Conservation (phyloP, 169 alveolate genomes). For the Plasmodium falciparum region DNA sequence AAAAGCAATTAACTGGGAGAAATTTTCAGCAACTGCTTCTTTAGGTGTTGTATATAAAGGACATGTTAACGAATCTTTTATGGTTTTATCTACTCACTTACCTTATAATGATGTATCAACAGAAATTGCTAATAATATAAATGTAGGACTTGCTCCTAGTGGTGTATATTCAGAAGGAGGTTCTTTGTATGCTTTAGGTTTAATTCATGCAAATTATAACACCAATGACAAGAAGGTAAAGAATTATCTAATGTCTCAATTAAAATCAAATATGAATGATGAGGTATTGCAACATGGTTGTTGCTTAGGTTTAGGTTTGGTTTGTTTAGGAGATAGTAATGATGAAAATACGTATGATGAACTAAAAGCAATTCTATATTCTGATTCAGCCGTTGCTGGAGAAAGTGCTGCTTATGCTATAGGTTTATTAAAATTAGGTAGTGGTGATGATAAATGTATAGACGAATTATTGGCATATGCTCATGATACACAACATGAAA, state of each 20-base stretch:
- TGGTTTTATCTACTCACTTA: slow-evolving; percentile 58
- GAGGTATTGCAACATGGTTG: slow-evolving; percentile 96
- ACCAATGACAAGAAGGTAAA: slow-evolving; percentile 83
- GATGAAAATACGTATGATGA: slow-evolving; percentile 90
- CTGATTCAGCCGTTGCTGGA: slow-evolving; percentile 97
- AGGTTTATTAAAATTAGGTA: slow-evolving; percentile 94
- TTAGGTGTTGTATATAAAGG: slow-evolving; percentile 97
- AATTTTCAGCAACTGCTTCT: slow-evolving; percentile 98
- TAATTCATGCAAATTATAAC: slow-evolving; percentile 94
- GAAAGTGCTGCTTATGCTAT: slow-evolving; percentile 98
- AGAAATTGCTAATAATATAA: slow-evolving; percentile 78
- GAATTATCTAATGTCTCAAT: slow-evolving; percentile 87
- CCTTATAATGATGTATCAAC: slow-evolving; percentile 59
- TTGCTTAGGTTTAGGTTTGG: slow-evolving; percentile 96
- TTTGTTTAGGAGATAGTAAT: slow-evolving; percentile 92
- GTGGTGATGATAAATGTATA: slow-evolving; percentile 90
- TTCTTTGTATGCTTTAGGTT: slow-evolving; percentile 96
- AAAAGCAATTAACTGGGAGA: slow-evolving; percentile 96
- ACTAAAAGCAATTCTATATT: slow-evolving; percentile 90
- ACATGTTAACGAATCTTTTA: slow-evolving; percentile 56
- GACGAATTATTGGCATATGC: slow-evolving; percentile 94
- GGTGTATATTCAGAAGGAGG: slow-evolving; percentile 97
- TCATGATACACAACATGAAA: slow-evolving; percentile 98
- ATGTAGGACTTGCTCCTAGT: slow-evolving; percentile 79
- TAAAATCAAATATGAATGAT: slow-evolving; percentile 80